phyloP scores from a whole-genome alignment of 2,329 filamentous ascomycete genomes.

The Colletotrichum coccodes region DNA sequence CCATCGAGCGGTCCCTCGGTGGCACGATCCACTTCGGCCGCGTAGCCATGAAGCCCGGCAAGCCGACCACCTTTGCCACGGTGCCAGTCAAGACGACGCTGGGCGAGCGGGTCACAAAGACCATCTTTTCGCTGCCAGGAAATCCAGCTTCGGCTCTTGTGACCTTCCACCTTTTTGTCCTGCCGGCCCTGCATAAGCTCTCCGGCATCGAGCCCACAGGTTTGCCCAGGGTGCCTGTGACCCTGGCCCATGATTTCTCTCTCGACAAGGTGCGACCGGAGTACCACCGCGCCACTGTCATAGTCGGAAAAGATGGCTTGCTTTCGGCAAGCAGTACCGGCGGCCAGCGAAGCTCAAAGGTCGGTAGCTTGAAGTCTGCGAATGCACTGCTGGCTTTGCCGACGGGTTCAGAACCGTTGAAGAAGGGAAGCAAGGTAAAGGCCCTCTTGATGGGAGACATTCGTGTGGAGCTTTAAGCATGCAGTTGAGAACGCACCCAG shows the following conservation, averaged over 20 bases:
- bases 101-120: constrained; percentile 69
- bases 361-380: constrained; percentile 88
- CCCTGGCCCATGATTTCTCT: constrained; percentile 76
- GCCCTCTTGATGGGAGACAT: constrained; percentile 80
- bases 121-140: constrained; percentile 90
- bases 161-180: constrained; percentile 92
- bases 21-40: constrained; percentile 97
- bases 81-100: constrained; percentile 73
- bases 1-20: constrained; percentile 87
- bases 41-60: constrained; percentile 97
- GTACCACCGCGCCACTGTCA: constrained; percentile 87
- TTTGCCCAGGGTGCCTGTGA: constrained; percentile 77
- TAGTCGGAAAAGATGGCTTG: constrained; percentile 71
- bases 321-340: constrained; percentile 86
- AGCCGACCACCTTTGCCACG: constrained; percentile 96
- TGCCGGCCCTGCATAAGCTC: constrained; percentile 84
- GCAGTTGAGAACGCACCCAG: not conserved
- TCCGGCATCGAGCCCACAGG: constrained; percentile 76
- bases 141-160: constrained; percentile 95
- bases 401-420: constrained; percentile 69
- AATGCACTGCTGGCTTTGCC: constrained; percentile 88
- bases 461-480: constrained; percentile 33
- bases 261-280: constrained; percentile 83
- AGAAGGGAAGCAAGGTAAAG: constrained; percentile 76
- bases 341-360: constrained; percentile 86